phyloP scores from a whole-genome alignment of 129 eudicot genomes.

The Glebionis coronaria region DNA sequence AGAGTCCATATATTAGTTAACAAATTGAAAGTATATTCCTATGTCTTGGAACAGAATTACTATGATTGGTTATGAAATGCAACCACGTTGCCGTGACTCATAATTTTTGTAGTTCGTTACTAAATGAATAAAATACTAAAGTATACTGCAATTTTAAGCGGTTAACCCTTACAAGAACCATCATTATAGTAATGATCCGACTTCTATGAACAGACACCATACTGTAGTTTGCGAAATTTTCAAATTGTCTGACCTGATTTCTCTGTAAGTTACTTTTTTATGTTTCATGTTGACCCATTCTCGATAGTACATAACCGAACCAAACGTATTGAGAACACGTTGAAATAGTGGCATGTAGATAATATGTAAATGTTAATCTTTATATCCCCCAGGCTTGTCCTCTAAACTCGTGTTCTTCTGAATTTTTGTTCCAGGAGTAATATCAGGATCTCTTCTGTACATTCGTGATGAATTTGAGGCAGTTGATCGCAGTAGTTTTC shows the following conservation, averaged over 20 bases:
- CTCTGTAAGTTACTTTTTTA: not conserved
- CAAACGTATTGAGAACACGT: not conserved
- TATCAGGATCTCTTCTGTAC: constrained; percentile 89
- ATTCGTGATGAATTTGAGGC: constrained; percentile 72
- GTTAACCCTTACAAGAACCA: no score
- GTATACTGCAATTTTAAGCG: no score
- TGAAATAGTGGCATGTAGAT: not conserved
- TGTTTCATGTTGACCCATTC: not conserved
- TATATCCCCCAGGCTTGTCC: not conserved
- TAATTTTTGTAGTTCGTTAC: no score
- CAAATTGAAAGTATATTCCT: no score
- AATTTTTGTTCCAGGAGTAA: constrained; percentile 52
- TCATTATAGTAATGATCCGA: no score
- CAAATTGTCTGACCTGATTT: not conserved
- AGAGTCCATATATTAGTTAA: no score
- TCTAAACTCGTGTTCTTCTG: not conserved
- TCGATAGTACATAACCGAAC: not conserved
- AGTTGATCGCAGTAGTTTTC: constrained; percentile 67
- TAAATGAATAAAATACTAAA: no score
- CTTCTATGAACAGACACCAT: no score
- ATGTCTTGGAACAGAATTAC: no score
- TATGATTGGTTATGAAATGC: no score
- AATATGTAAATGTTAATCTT: not conserved
- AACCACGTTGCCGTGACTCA: no score
- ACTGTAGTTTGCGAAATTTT: not conserved